Evolutionary conservation across 208 protist species (phyloP).

Genomic region (Zelonia costaricensis): DNA sequence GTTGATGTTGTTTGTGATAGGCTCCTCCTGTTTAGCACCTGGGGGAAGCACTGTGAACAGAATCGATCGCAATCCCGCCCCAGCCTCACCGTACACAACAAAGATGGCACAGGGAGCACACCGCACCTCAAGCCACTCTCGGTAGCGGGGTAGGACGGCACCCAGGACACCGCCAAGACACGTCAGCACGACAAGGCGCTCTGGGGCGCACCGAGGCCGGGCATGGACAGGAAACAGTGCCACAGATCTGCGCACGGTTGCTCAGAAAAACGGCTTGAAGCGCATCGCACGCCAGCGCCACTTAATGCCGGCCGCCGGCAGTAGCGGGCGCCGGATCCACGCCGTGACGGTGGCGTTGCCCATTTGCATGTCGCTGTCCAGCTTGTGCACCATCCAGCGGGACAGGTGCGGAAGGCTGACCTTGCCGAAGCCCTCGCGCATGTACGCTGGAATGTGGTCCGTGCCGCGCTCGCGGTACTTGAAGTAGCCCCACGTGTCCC

Average conservation of each 20-base stretch:
- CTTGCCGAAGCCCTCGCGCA: conserved; percentile 81
- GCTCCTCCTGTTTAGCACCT: too few relatives aligned
- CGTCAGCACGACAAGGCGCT: too few relatives aligned
- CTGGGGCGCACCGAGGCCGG: too few relatives aligned
- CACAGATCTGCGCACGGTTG: not conserved
- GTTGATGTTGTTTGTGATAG: too few relatives aligned
- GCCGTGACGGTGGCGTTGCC: conserved; percentile 71
- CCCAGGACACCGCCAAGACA: too few relatives aligned
- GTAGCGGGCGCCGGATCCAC: conserved; percentile 69
- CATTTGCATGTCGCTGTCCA: conserved; percentile 83
- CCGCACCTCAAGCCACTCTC: too few relatives aligned
- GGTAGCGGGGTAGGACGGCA: too few relatives aligned
- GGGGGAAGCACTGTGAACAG: too few relatives aligned
- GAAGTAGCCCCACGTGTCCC: conserved; percentile 86
- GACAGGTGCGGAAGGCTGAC: conserved; percentile 69
- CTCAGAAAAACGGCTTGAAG: conserved; percentile 45
- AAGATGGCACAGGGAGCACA: too few relatives aligned
- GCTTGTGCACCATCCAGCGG: conserved; percentile 84
- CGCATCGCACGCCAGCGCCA: conserved; percentile 67
- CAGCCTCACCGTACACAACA: too few relatives aligned
- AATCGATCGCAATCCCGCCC: too few relatives aligned
- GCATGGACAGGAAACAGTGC: not conserved
- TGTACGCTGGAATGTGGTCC: conserved; percentile 66
- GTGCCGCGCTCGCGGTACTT: conserved; percentile 66
- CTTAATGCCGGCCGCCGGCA: conserved; percentile 35